Percentiles rank a stretch among this genome's conserved stretches.
phyloP scores from a whole-genome alignment of 2,329 filamentous ascomycete species.

The Microdochium trichocladiopsis region DNA sequence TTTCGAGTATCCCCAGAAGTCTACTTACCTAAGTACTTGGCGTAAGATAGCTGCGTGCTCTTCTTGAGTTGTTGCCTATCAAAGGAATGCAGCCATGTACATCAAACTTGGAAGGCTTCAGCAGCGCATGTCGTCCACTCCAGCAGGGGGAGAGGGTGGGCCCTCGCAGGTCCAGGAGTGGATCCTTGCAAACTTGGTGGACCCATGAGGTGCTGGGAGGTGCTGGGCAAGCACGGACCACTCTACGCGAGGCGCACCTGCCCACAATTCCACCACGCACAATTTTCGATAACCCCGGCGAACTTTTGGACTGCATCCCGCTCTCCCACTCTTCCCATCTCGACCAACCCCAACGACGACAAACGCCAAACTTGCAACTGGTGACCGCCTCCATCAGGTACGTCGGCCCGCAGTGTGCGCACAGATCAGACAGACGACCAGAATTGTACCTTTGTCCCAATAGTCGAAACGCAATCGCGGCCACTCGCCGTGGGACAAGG shows the following conservation, averaged over 20 bases:
- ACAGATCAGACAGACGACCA: neutral
- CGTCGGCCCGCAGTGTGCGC: neutral
- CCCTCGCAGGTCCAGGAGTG: no score
- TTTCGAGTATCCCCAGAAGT: no score
- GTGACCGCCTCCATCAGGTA: conserved; percentile 1
- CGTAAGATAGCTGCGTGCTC: no score
- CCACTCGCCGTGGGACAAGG: neutral
- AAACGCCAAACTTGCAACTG: neutral
- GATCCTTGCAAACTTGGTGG: no score
- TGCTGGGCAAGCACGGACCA: neutral
- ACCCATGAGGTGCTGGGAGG: no score
- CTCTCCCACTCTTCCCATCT: neutral
- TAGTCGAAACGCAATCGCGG: neutral
- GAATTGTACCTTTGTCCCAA: neutral
- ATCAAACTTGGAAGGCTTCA: no score
- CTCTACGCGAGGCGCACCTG: neutral
- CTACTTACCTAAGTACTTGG: no score
- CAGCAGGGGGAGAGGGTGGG: no score
- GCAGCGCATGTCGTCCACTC: no score
- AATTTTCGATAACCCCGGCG: neutral
- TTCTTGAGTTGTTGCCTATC: no score
- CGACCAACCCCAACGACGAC: neutral
- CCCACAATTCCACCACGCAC: neutral
- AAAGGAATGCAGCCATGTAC: no score
- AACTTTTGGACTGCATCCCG: neutral